Conservation (phyloP, 176 grass and related monocot genomes). For the Raddia guianensis region DNA sequence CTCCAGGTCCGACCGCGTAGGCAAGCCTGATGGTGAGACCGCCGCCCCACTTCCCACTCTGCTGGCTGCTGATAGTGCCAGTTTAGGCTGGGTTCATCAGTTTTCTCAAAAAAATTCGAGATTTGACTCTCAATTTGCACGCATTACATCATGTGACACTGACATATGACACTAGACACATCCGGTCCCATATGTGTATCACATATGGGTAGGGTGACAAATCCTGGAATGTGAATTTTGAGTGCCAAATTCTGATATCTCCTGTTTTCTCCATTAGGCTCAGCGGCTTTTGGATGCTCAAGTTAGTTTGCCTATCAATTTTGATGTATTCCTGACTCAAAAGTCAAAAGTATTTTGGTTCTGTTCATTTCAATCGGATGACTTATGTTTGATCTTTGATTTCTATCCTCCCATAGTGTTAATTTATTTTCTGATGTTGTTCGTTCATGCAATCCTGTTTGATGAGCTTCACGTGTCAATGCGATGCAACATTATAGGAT, state of each 20-base stretch:
- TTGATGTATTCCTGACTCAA: background rate
- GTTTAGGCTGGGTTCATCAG: too few relatives aligned
- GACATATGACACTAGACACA: too few relatives aligned
- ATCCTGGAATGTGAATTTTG: too few relatives aligned
- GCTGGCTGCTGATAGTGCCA: too few relatives aligned
- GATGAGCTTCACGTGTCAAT: background rate
- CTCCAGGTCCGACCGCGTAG: conserved; percentile 48
- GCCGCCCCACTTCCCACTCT: too few relatives aligned
- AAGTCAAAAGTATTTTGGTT: background rate
- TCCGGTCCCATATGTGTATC: too few relatives aligned
- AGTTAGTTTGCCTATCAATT: background rate
- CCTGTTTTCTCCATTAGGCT: background rate
- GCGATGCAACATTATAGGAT: background rate
- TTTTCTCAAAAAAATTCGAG: too few relatives aligned
- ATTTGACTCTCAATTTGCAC: too few relatives aligned
- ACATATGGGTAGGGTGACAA: too few relatives aligned
- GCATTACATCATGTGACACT: too few relatives aligned
- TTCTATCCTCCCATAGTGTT: background rate
- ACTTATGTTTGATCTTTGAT: background rate
- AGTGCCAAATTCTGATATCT: too few relatives aligned
- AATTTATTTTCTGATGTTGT: background rate
- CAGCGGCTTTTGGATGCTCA: background rate
- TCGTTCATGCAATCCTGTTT: background rate
- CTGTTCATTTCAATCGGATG: background rate
- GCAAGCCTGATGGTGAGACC: conserved; percentile 63